Evolutionary conservation across 2,329 filamentous ascomycete species (phyloP), one percentile per base, ranked within the genome.

Genomic region (Balansia obtecta): DNA sequence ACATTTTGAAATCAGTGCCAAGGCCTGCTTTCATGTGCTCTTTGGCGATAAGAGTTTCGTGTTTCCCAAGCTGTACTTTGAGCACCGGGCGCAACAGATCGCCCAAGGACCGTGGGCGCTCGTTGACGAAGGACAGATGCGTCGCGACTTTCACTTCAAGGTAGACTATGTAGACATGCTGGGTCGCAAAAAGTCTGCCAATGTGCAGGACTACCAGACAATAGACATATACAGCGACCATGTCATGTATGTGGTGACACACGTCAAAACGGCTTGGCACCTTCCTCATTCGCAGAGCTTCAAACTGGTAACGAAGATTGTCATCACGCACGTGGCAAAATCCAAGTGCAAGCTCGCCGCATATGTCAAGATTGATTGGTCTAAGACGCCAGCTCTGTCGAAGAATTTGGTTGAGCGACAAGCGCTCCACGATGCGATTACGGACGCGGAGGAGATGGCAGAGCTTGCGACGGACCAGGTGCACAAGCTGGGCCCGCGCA

Each of bases 41-140:
- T 98, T 97, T 66, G 93, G 93, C 38, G 93, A 98, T 66, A 95
- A 91, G 69, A 95, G 88, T 63, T 88, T 90, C 34, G 83, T 97
- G 39, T 98, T 96, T 68, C 88, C 93, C 59, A 82, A 91, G 60
- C 74, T 97, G 32, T 91, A 96, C 63, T 85, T 88, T 63, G 88
- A 95, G 63, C 79, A 86, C 48, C 78, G 83, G 59, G 88, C 86
- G 13, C 79, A 83, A 64, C 81, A 83, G 54, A 89, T 96, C 54
- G 81, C 85, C 2, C 90, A 96, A 66, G 86, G 87, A 0, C 88
- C 91, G 0, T 98, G 93, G 93, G 72, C 75, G 16, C 74, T 82
- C 46, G 72, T 79, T 3, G 86, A 90, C 52, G 76, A 83, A 40
- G 82, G 81, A 1, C 79, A 79, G 45, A 80, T 93, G 72, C 79